Evolutionary conservation across 2,329 filamentous ascomycete genomes (phyloP).

Genomic region (Dactylonectria macrodidyma): DNA sequence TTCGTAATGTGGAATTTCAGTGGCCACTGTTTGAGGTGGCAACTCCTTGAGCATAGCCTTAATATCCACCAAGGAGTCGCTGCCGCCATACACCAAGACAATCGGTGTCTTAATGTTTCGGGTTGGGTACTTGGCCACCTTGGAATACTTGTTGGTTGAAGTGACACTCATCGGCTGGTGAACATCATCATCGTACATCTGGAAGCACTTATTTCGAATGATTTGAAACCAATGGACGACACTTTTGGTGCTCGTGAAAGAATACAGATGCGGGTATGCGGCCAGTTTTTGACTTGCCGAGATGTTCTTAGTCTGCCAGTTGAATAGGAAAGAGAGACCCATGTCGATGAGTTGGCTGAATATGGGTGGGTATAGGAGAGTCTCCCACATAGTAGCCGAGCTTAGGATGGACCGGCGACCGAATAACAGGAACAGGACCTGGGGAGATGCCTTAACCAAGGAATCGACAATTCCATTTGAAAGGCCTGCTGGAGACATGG

Average conservation of each 20-base stretch:
- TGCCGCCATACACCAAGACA: slow-evolving; percentile 93
- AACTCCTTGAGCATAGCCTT: slow-evolving; percentile 91
- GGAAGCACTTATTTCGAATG: slow-evolving; percentile 94
- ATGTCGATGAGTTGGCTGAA: slow-evolving; percentile 91
- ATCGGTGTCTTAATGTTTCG: slow-evolving; percentile 97
- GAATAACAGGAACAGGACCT: slow-evolving; percentile 93
- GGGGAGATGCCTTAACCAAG: slow-evolving; percentile 92
- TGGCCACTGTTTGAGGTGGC: slow-evolving; percentile 86
- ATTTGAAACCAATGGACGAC: slow-evolving; percentile 99
- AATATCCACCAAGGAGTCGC: slow-evolving; percentile 95
- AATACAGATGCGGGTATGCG: slow-evolving; percentile 95
- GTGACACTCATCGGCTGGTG: slow-evolving; percentile 81
- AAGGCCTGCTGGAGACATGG: slow-evolving; percentile 94
- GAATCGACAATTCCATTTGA: slow-evolving; percentile 93
- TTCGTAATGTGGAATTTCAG: slow-evolving; percentile 92
- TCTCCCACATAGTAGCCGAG: slow-evolving; percentile 97
- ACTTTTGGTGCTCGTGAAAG: slow-evolving; percentile 95
- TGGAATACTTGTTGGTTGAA: slow-evolving; percentile 87
- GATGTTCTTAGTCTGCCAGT: slow-evolving; percentile 91
- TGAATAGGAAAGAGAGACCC: slow-evolving; percentile 86
- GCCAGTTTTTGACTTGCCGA: slow-evolving; percentile 90
- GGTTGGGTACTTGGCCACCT: slow-evolving; percentile 96
- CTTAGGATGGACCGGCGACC: slow-evolving; percentile 92
- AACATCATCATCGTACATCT: slow-evolving; percentile 98
- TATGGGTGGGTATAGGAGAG: slow-evolving; percentile 92